Evolutionary conservation across 2,329 filamentous ascomycete species (phyloP).

Genomic region (Periconia macrospinosa): DNA sequence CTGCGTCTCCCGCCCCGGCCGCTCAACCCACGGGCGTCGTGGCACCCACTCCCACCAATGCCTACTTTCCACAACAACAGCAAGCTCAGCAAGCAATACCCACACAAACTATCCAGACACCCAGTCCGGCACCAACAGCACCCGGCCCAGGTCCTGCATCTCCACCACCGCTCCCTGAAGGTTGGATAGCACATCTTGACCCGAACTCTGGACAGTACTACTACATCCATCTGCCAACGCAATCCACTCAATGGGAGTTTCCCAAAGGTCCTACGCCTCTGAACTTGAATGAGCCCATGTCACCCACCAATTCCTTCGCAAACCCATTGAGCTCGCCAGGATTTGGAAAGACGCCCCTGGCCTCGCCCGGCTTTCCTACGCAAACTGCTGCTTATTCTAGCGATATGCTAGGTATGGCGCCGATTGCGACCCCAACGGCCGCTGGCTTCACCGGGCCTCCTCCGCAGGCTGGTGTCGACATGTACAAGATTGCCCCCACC

Average conservation of each 20-base stretch:
- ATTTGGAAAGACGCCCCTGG: conserved; percentile 63
- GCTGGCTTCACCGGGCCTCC: conserved; percentile 89
- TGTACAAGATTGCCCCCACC: conserved; percentile 90
- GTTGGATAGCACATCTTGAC: conserved; percentile 97
- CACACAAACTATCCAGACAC: conserved; percentile 41
- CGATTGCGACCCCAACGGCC: conserved; percentile 71
- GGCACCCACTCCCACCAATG: conserved; percentile 34
- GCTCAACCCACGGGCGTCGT: conserved; percentile 36
- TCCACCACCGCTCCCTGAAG: conserved; percentile 90
- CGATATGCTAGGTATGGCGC: conserved; percentile 80
- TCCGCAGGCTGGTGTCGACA: conserved; percentile 82
- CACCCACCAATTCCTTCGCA: conserved; percentile 67
- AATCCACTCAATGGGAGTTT: conserved; percentile 98
- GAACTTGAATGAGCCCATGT: conserved; percentile 81
- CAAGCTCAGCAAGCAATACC: conserved; percentile 16
- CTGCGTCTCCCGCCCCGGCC: conserved; percentile 24
- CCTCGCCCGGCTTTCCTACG: conserved; percentile 81
- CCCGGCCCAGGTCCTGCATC: conserved; percentile 69
- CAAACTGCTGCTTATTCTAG: conserved; percentile 83
- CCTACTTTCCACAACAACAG: conserved; percentile 27
- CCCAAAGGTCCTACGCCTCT: conserved; percentile 93
- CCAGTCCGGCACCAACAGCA: conserved; percentile 44
- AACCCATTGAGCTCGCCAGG: conserved; percentile 49
- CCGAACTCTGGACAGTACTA: conserved; percentile 97
- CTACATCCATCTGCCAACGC: conserved; percentile 93